Conservation (phyloP, 2,329 filamentous ascomycete genomes). For the Botrytis paeoniae region DNA sequence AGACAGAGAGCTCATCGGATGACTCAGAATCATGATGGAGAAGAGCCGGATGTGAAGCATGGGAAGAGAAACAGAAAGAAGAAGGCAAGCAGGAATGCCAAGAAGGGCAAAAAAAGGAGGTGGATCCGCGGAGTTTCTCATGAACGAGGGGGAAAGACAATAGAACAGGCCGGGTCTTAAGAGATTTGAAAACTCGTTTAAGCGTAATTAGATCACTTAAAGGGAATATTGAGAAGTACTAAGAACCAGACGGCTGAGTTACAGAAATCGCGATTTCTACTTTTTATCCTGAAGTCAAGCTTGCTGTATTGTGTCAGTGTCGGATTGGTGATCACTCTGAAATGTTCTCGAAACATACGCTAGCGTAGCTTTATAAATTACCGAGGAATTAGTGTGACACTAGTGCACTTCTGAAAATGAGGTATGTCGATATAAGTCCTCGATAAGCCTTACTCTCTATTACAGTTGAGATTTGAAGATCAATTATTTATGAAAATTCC, state of each 20-base stretch:
- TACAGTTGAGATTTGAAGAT: not conserved
- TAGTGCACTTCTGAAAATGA: not conserved
- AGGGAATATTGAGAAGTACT: too few relatives aligned
- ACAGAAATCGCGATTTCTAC: too few relatives aligned
- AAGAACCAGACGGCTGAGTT: too few relatives aligned
- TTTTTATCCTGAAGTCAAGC: not conserved
- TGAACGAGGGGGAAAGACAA: too few relatives aligned
- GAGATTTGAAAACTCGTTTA: not conserved
- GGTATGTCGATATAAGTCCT: not conserved
- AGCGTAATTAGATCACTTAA: too few relatives aligned
- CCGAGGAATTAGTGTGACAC: not conserved
- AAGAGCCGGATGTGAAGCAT: not conserved
- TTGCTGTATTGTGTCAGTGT: not conserved
- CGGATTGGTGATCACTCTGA: not conserved
- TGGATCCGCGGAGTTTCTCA: too few relatives aligned
- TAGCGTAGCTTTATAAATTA: not conserved
- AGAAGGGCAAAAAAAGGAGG: too few relatives aligned
- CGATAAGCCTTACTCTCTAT: not conserved
- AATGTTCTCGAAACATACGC: not conserved
- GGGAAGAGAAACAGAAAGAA: not conserved
- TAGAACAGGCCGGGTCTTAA: not conserved
- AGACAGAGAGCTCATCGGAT: rapidly evolving
- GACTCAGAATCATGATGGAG: too few relatives aligned
- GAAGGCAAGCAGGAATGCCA: too few relatives aligned
- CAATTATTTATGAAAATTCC: not conserved